Evolutionary conservation across 345 rosid genomes (phyloP).

Genomic region (Populus davidiana): DNA sequence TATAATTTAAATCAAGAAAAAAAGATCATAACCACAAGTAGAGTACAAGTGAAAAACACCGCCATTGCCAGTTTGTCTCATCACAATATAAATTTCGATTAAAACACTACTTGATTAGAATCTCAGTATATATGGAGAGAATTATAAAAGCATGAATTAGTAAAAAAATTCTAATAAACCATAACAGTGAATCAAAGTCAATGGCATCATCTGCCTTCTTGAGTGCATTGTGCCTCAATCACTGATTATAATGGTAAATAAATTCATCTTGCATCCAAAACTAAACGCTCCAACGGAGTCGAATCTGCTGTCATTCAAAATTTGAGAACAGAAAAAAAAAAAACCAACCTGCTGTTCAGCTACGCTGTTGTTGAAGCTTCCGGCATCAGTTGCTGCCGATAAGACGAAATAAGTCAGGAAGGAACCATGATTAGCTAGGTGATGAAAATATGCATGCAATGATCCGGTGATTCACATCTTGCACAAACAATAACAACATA

Average conservation of each 20-base stretch:
- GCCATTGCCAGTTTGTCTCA: neutral
- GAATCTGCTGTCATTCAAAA: neutral
- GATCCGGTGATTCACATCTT: neutral
- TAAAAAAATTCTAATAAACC: neutral
- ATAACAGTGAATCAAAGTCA: neutral
- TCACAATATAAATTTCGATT: neutral
- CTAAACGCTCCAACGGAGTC: neutral
- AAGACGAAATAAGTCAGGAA: neutral
- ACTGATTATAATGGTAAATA: neutral
- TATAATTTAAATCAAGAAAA: too few relatives aligned
- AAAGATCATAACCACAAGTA: neutral
- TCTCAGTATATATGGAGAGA: neutral
- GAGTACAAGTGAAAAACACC: neutral
- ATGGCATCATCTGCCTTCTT: neutral
- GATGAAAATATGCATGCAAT: neutral
- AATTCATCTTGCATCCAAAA: neutral
- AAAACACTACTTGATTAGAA: neutral
- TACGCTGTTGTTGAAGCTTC: constrained; percentile 84
- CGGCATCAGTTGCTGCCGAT: constrained; percentile 70
- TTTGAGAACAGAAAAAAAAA: neutral
- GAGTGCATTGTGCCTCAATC: neutral
- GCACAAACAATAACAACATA: neutral
- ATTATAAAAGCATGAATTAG: neutral
- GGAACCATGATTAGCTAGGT: neutral
- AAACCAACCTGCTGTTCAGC: constrained; percentile 75